Evolutionary conservation across 2,329 filamentous ascomycete genomes (phyloP).

Genomic region (Colletotrichum zoysiae): DNA sequence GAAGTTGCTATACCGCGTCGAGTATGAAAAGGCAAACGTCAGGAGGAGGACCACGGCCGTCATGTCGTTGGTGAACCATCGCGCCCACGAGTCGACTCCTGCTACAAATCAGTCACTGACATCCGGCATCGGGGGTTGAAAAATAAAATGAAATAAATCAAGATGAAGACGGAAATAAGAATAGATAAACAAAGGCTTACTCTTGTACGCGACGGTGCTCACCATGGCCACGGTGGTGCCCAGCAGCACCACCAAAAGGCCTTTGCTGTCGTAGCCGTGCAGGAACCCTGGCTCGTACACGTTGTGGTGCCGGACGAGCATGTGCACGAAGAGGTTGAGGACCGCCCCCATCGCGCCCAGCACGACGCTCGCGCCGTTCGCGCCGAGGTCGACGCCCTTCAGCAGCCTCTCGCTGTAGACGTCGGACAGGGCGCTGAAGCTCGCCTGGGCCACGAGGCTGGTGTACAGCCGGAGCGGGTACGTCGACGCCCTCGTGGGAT

Average conservation of each 20-base stretch:
- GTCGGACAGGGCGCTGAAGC: slow-evolving; percentile 48
- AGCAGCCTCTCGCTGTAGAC: slow-evolving; percentile 51
- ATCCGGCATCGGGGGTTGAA: neutral
- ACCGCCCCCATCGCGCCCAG: slow-evolving; percentile 47
- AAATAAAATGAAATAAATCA: neutral
- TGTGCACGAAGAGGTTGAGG: slow-evolving; percentile 48
- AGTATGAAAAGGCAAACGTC: slow-evolving; percentile 46
- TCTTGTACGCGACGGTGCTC: slow-evolving; percentile 49
- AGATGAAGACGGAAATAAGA: no score
- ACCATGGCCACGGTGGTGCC: slow-evolving; percentile 49
- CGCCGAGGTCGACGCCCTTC: slow-evolving; percentile 46
- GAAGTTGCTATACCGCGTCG: slow-evolving; percentile 44
- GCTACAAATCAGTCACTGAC: neutral
- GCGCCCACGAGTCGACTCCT: slow-evolving; percentile 50
- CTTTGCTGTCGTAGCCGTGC: slow-evolving; percentile 43
- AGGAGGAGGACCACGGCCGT: slow-evolving; percentile 48
- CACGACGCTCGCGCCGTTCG: slow-evolving; percentile 49
- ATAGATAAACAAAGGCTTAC: slow-evolving; percentile 38
- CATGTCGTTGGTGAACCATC: slow-evolving; percentile 49
- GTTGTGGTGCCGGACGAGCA: slow-evolving; percentile 44
- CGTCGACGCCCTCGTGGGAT: slow-evolving; percentile 42
- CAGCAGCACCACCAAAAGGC: slow-evolving; percentile 48
- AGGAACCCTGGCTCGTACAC: slow-evolving; percentile 46
- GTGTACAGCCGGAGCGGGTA: slow-evolving; percentile 48
- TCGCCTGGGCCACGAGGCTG: slow-evolving; percentile 48